Evolutionary conservation across 1,284 basidiomycete genomes (phyloP), one percentile per base, ranked within the genome.

Genomic region (Melampsora americana): DNA sequence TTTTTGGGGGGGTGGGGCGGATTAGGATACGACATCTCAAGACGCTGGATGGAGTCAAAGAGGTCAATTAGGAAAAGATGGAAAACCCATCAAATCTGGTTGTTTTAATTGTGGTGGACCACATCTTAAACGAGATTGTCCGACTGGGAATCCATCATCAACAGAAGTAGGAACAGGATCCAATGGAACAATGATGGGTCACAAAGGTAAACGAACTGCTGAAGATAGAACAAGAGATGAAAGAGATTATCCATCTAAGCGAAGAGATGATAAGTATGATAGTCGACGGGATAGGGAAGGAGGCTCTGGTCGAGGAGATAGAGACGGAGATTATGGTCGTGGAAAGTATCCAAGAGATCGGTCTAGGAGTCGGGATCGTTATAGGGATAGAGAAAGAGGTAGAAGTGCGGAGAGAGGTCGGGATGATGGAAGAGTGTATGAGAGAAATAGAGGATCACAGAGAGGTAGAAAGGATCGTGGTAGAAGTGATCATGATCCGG

Each of bases 41-140:
- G 70, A 73, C 66, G 60, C 70, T 11, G 70, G 70, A 20, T 73
- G 70, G 70, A 56, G 69, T 59, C 61, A 72, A 30, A 64, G 32
- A 64, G 65, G 65, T 16, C 61, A 3, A 56, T 30, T 11, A 39
- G 50, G 2, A 20, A 48, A 42, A 28, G 20, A 30, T 30, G 32
- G 12, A 73, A 73, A 62, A 4, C 18, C n/a, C 26, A 64, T 42
- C 30, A 65, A 20, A 42, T 11, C 42, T 1, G 70, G 70, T 14
- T 73, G 70, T 39, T 73, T 73, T 35, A 23, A 32, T 39, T 73
- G 70, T 65, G 70, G 70, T 14, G 70, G 61, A 28, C 42, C 44
- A 3, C 70, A 73, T 53, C 4, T 73, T 5, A 73, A 73, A 30
- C 9, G 50, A 20, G 70, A 73, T 53, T 73, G 70, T 56, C 62